Evolutionary conservation across 495 filamentous ascomycete species (phyloP), one percentile per base, ranked within the genome.

Genomic region (Tuber magnatum): DNA sequence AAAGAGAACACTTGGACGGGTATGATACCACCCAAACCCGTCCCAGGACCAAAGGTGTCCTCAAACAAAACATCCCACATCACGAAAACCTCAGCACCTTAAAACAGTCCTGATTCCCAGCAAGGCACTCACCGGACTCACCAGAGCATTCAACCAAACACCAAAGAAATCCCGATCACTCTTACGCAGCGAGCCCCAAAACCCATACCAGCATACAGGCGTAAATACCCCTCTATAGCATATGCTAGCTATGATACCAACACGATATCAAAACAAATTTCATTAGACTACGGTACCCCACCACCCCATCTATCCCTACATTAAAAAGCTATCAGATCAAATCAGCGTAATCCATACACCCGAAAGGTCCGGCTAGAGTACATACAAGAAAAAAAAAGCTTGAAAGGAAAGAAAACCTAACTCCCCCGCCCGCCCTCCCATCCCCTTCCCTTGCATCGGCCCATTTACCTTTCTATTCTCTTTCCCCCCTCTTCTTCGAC

Each of bases 301-400:
- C 56, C 28, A 5, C 12, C 28, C 8, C 56, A 65, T 35, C 56
- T 35, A 65, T 65, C 28, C 56, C 28, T 65, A 35, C 56, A 65
- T 65, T 65, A 65, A 65, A 65, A 35, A 35, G 56, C 28, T 65
- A 65, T 65, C 56, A 65, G 28, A 65, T 65, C 56, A 65, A 3
- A 65, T 65, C 56, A 65, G 56, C 28, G 56, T 65, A 65, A 65
- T 65, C 56, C 56, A 65, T 65, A 65, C 56, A 65, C 56, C 56
- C 28, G 56, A 28, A 16, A 65, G 32, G 10, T 65, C 56, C 32
- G 32, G 56, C 16, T 65, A 65, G n/a, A 35, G 56, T 65, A 35
- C 56, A 65, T 65, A 35, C 56, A 35, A 65, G 28, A 35, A 65
- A 65, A 28, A 65, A 65, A 61, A 28, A 16, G 42, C 10, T 43